Evolutionary conservation across 2,329 filamentous ascomycete genomes (phyloP).

Genomic region (Hymenoscyphus albidus): DNA sequence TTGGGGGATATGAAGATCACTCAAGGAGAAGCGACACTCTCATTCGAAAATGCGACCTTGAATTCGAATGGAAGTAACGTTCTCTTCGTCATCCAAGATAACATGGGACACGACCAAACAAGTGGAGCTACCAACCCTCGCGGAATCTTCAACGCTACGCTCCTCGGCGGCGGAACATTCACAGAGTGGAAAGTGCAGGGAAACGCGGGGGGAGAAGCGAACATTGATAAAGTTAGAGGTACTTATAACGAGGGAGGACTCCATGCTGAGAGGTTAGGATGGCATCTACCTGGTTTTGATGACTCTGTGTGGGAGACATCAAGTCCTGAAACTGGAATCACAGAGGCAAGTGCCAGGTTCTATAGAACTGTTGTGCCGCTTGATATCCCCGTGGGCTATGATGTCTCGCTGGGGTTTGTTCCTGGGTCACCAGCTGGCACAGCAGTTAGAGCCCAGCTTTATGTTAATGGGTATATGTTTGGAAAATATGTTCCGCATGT

Average conservation of each 20-base stretch:
- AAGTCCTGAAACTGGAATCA: slow-evolving; percentile 36
- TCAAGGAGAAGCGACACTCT: slow-evolving; percentile 40
- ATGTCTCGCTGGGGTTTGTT: slow-evolving; percentile 54
- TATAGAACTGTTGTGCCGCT: slow-evolving; percentile 53
- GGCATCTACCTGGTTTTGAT: slow-evolving; percentile 55
- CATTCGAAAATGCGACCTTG: slow-evolving; percentile 48
- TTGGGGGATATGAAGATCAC: slow-evolving; percentile 45
- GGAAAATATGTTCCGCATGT: slow-evolving; percentile 57
- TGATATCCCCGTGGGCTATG: slow-evolving; percentile 46
- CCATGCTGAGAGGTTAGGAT: slow-evolving; percentile 54
- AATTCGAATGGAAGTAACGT: slow-evolving; percentile 41
- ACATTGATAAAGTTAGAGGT: slow-evolving; percentile 53
- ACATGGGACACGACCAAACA: slow-evolving; percentile 56
- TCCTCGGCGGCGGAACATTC: slow-evolving; percentile 37
- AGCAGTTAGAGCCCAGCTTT: slow-evolving; percentile 51
- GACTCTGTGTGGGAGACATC: slow-evolving; percentile 42
- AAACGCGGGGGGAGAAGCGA: slow-evolving; percentile 48
- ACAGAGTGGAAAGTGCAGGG: slow-evolving; percentile 54
- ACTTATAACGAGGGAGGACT: slow-evolving; percentile 56
- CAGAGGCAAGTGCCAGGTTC: slow-evolving; percentile 50
- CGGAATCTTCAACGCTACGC: slow-evolving; percentile 50
- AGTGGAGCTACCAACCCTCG: slow-evolving; percentile 45
- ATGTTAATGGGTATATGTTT: slow-evolving; percentile 64
- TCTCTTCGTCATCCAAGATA: slow-evolving; percentile 55
- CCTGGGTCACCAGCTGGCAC: slow-evolving; percentile 44